Base-by-base conservation (phyloP, 2,329 filamentous ascomycete species). In the Epichloe amarillans region DNA sequence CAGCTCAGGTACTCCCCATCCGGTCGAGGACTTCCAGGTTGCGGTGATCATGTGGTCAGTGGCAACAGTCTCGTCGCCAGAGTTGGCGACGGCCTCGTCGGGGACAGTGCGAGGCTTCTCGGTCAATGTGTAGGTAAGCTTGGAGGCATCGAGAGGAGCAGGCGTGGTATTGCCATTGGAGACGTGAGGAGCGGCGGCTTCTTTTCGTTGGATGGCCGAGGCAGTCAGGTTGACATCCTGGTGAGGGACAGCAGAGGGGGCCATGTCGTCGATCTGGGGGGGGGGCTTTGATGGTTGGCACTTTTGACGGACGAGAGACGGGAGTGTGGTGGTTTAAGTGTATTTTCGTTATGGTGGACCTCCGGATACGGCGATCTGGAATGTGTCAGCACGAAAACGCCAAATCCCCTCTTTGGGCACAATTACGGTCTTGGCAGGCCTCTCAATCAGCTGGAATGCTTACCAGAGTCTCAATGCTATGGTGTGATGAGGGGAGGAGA, bases 1-100 rank as follows among this genome's bases (percentile, higher is more conserved):
- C 52, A 94, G 76, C 59, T 84, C 76, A 1, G 88, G 88, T 2
- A 77, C 73, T 38, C 76, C 74, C 88, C 88, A 95, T 59, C 88
- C 88, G 19, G 69, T 63, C 42, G 70, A 64, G 21, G 66, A 69
- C 36, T 74, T 80, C 88, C 88, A 94, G 50, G 72, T 69, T 19
- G 74, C 83, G 48, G 82, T 83, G 60, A 93, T 74, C 88, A 95
- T 95, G 74, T 96, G 90, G 73, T 96, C 89, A 55, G 86, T 89
- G 73, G 76, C 79, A 62, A 80, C 69, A 55, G 75, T 79, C 63
- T 76, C 73, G 54, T 61, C 56, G 56, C 72, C 74, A 47, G 72
- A 51, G 57, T 68, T 69, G 58, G 74, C 74, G 39, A 60, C 58
- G 53, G 67, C 74, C 54, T 75, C 71, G 49, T 72, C 67, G 48